Evolutionary conservation across 306 rosid species (phyloP).

Genomic region (Styphnolobium japonicum): DNA sequence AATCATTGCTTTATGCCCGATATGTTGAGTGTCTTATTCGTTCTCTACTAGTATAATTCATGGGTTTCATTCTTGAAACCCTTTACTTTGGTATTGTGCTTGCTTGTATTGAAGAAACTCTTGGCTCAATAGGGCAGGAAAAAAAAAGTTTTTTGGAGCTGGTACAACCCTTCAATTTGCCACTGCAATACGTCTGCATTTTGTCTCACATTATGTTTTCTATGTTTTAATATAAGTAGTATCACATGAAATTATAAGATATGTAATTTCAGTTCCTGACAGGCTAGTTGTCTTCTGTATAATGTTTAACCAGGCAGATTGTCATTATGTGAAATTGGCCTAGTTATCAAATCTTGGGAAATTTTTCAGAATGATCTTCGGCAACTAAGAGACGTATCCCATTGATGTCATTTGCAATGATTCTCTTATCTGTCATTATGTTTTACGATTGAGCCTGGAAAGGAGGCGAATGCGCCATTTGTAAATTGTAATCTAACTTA

Average conservation of each 20-base stretch:
- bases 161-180: neutral
- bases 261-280: constrained; percentile 2
- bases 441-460: neutral
- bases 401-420: neutral
- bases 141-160: neutral
- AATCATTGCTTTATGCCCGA: neutral
- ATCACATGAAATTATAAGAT: neutral
- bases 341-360: neutral
- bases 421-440: constrained; percentile 11
- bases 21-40: neutral
- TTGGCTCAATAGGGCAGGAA: neutral
- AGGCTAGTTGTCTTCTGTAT: neutral
- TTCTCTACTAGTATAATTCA: neutral
- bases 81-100: neutral
- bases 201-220: neutral
- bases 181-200: too few relatives aligned
- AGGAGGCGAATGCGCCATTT: constrained; percentile 1
- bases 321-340: constrained; percentile 9
- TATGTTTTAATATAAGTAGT: neutral
- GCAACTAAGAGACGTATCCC: constrained; percentile 5
- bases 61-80: neutral
- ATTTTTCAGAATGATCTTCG: constrained; percentile 1
- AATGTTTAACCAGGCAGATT: neutral
- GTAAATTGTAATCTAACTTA: constrained; percentile 6
- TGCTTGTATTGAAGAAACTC: neutral